Base-by-base conservation (phyloP, 2,329 filamentous ascomycete genomes). In the Bipolaris sorokiniana region DNA sequence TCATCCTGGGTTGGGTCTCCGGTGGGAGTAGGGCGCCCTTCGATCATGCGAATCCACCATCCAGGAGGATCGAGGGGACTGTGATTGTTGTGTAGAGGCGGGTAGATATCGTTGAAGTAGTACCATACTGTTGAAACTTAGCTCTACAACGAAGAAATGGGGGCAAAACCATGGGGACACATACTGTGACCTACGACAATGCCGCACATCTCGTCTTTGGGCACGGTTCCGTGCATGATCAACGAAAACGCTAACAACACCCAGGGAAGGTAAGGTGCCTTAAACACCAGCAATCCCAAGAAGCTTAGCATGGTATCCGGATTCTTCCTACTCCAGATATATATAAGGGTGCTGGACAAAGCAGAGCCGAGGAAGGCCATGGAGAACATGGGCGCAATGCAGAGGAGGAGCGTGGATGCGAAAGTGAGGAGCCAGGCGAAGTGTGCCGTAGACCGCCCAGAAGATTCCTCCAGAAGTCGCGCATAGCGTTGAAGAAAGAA, bases 401-500 rank as follows among this genome's bases (percentile, higher is more conserved):
- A 80, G 53, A 98, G 85, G 16, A 99, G 86, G 55, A 89, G 90
- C 2, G 86, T 84, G 75, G 88, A 92, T 55, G 92, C 89, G 76
- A 96, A 98, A 50, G 95, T 81, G 1, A 99, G 84, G 16, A 99
- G 83, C 93, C 94, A 99, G 5, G 92, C 92, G 81, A 97, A 99
- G 72, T 96, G 90, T 3, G 95, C 95, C 1, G 94, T 90, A 4
- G 91, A 96, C 41, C 91, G 87, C 38, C 92, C 91, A n/a, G 92
- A 92, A 0, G 91, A 92, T 78, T 98, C 94, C 79, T 99, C 95
- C 45, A 99, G 86, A 41, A 98, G 89, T 48, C 95, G 90, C 6
- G 94, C 93, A 78, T 99, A 99, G 55, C 95, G 90, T 76, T 97
- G 93, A 56, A 97, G 88, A 80, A 99, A 99, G 84, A 97, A 99